Evolutionary conservation across 768 basidiomycete genomes (phyloP).

Genomic region (Phaeotremella skinneri): DNA sequence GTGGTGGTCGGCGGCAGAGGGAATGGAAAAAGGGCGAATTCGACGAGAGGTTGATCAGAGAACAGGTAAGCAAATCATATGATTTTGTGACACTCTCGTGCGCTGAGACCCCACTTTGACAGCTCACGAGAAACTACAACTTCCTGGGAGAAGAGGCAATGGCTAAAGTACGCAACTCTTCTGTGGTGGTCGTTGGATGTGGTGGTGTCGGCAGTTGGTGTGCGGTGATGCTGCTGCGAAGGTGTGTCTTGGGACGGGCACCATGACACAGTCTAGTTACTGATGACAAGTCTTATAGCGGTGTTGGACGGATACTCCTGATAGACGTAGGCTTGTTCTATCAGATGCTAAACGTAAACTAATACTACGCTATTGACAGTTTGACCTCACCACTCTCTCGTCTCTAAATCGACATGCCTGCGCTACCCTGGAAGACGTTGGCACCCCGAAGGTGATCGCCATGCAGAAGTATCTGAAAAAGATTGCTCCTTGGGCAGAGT

Average conservation of each 20-base stretch:
- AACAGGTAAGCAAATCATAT: constrained; percentile 54
- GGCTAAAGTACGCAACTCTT: constrained; percentile 67
- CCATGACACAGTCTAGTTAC: not conserved
- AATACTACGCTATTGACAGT: constrained; percentile 57
- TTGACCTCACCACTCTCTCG: constrained; percentile 92
- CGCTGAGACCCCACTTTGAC: constrained; percentile 33
- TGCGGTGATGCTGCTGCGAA: constrained; percentile 86
- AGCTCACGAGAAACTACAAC: constrained; percentile 87
- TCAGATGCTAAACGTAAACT: not conserved
- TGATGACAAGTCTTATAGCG: constrained; percentile 28
- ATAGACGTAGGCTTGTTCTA: constrained; percentile 43
- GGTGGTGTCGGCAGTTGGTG: constrained; percentile 97
- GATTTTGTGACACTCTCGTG: not conserved
- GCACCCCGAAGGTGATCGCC: constrained; percentile 84
- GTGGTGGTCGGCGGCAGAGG: constrained; percentile 20
- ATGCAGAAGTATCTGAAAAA: constrained; percentile 63
- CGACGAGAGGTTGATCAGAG: constrained; percentile 75
- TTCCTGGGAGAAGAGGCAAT: constrained; percentile 91
- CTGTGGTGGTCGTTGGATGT: constrained; percentile 86
- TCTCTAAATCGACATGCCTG: constrained; percentile 94
- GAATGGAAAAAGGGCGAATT: constrained; percentile 47
- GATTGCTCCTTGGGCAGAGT: constrained; percentile 78
- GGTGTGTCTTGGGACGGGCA: constrained; percentile 57
- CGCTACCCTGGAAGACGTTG: constrained; percentile 83
- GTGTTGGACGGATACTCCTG: constrained; percentile 46